A percentile compares a stretch with the other conserved stretches of the same genome.
phyloP scores from a whole-genome alignment of 345 rosid species.

The Mangifera indica region DNA sequence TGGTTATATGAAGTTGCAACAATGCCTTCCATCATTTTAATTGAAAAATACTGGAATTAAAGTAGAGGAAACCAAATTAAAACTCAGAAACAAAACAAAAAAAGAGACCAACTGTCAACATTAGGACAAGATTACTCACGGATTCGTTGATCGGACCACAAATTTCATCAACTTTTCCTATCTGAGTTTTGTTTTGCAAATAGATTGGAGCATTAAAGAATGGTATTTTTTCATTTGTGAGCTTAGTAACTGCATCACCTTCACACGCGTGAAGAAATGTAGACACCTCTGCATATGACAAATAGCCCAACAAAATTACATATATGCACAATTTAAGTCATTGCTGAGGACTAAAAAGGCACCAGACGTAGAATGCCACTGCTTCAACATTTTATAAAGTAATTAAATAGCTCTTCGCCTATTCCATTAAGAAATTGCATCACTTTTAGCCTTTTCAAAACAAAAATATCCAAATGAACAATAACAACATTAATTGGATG shows the following conservation, averaged over 20 bases:
- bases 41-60: conserved; percentile 56
- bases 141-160: conserved; percentile 96
- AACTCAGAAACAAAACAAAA: not conserved
- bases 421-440: not conserved
- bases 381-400: too few relatives aligned
- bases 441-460: not conserved
- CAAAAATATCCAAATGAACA: not conserved
- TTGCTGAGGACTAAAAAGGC: not conserved
- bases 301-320: not conserved
- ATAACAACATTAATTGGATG: not conserved
- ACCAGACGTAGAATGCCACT: too few relatives aligned
- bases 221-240: conserved; percentile 77
- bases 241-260: conserved; percentile 96
- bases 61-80: not conserved
- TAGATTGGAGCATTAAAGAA: conserved; percentile 81
- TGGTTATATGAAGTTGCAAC: conserved; percentile 70
- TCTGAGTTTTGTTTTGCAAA: conserved; percentile 84
- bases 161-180: conserved; percentile 94
- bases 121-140: conserved; percentile 38
- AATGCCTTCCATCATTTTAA: conserved; percentile 95
- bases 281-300: conserved; percentile 56
- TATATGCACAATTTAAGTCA: not conserved
- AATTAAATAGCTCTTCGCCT: too few relatives aligned
- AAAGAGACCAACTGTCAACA: not conserved
- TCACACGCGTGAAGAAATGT: conserved; percentile 83